Evolutionary conservation across 495 filamentous ascomycete species (phyloP).

Genomic region (Xylaria curta): DNA sequence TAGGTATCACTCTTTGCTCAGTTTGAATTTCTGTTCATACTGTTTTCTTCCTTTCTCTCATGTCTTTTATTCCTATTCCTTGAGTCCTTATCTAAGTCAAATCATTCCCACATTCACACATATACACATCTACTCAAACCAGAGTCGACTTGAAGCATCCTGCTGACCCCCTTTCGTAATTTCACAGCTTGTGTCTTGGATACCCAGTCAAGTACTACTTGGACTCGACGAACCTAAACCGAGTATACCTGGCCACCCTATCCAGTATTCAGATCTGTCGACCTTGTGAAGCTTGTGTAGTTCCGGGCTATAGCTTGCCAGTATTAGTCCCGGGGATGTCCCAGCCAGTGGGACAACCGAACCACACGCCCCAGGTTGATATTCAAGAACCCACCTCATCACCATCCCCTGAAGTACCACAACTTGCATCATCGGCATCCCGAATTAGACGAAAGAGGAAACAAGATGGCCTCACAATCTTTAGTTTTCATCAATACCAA

Average conservation of each 20-base stretch:
- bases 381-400: neutral
- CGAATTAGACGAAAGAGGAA: neutral
- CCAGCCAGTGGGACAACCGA: neutral
- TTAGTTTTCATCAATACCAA: neutral
- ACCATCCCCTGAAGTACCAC: neutral
- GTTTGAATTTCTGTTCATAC: neutral
- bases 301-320: neutral
- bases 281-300: neutral
- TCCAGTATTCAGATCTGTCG: neutral
- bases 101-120: neutral
- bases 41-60: neutral
- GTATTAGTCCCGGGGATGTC: neutral
- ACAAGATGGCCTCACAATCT: neutral
- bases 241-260: neutral
- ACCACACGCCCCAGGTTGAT: neutral
- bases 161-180: neutral
- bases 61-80: neutral
- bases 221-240: neutral
- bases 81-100: neutral
- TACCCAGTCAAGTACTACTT: neutral
- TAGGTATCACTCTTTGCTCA: neutral
- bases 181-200: neutral
- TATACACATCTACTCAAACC: neutral
- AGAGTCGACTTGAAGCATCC: neutral
- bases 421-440: neutral